These are phyloP conservation scores for Eremomyces bilateralis DNA, from an alignment of 495 filamentous ascomycete species.

Conservation along the genomic window DNA sequence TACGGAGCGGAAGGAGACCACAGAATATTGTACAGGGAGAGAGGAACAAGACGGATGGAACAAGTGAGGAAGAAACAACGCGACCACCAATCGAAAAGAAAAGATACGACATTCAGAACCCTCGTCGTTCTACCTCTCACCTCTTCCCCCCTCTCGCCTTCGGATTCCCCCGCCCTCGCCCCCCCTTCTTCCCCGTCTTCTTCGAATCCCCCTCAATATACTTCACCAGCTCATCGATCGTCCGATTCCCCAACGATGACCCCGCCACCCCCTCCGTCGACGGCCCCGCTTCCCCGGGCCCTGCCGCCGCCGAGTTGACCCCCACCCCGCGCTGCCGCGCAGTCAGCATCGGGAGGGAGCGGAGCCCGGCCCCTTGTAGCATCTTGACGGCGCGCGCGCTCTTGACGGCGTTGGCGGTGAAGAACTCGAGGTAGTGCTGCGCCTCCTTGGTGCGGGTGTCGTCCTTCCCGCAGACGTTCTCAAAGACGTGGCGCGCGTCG, in stretches of 20 bases:
- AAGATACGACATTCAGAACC: no score
- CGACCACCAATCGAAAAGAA: no score
- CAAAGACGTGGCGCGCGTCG: constrained; percentile 90
- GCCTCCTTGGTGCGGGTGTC: constrained; percentile 75
- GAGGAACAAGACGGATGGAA: no score
- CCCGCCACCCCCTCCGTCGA: constrained; percentile 24
- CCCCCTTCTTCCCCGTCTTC: constrained; percentile 23
- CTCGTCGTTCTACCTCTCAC: no score
- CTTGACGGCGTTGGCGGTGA: constrained; percentile 82
- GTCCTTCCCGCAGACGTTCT: constrained; percentile 55
- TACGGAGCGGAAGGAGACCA: no score
- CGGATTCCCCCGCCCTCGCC: no score
- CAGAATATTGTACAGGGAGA: no score
- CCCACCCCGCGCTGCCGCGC: no score
- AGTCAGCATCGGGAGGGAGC: constrained; percentile 22
- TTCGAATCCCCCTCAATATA: constrained; percentile 55
- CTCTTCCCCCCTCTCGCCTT: no score
- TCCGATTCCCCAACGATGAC: constrained; percentile 41
- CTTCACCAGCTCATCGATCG: constrained; percentile 66
- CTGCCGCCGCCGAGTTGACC: no score
- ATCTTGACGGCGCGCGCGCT: constrained; percentile 86
- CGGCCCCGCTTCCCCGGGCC: no score
- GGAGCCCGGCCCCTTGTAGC: constrained; percentile 16
- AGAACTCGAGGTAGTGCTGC: constrained; percentile 64
- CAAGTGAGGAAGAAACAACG: no score